These are phyloP conservation scores for Thielaviopsis euricoi DNA, from an alignment of 2,329 filamentous ascomycete species.

Conservation along the genomic window DNA sequence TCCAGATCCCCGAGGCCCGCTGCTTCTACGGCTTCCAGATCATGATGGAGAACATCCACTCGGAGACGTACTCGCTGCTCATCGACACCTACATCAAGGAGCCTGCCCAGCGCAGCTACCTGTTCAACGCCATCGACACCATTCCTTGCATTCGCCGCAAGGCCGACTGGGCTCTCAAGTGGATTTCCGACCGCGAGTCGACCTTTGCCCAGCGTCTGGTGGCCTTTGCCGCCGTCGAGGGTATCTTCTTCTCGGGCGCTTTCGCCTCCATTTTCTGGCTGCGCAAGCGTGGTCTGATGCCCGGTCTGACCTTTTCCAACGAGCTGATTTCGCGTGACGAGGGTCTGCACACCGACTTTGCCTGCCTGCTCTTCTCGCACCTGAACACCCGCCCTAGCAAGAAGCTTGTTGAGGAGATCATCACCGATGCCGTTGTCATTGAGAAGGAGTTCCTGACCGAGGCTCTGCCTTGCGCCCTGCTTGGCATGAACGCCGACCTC, in stretches of 20 bases:
- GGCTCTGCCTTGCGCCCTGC: conserved; percentile 76
- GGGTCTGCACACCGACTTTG: conserved; percentile 98
- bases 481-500: conserved; percentile 91
- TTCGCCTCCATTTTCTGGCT: conserved; percentile 99
- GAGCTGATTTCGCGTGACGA: conserved; percentile 99
- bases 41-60: conserved; percentile 99
- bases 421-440: conserved; percentile 82
- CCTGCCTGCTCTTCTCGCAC: conserved; percentile 94
- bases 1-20: conserved; percentile 91
- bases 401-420: conserved; percentile 69
- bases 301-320: conserved; percentile 96
- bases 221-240: conserved; percentile 93
- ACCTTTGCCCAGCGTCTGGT: conserved; percentile 92
- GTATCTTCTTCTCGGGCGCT: conserved; percentile 98
- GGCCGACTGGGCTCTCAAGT: conserved; percentile 90
- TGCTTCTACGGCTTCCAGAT: conserved; percentile 99
- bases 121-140: conserved; percentile 98
- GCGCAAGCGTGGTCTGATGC: conserved; percentile 99
- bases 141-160: conserved; percentile 98
- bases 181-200: conserved; percentile 87
- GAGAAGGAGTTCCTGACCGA: conserved; percentile 98
- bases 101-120: conserved; percentile 77
- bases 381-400: conserved; percentile 79
- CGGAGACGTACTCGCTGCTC: conserved; percentile 95
- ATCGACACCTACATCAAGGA: conserved; percentile 99